Base-by-base conservation (phyloP, 2,329 filamentous ascomycete species). In the Lasiodiplodia hormozganensis region DNA sequence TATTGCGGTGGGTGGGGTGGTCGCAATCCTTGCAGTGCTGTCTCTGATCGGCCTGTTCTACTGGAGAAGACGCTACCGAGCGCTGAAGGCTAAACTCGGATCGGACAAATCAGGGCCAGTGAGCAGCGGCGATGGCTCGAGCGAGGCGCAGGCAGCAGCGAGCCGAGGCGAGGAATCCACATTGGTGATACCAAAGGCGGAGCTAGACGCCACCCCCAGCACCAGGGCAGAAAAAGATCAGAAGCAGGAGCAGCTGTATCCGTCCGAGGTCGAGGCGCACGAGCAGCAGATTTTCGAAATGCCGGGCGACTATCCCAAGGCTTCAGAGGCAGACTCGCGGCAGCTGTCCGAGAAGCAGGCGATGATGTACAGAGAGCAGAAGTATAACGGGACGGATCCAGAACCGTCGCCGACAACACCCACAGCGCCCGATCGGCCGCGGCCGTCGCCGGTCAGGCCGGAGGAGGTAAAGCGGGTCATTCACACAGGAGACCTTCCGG, bases 231-330 rank as follows among this genome's bases (percentile, higher is more conserved):
- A 62, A 16, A 47, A 49, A 5, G 53, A 60, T 10, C 40, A 18
- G 28, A 52, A 67, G 54, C 62, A 60, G 5, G 53, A 40, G n/a
- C 43, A 52, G 4, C 25, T 52, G 12, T 28, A 64, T 14, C 69
- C 28, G 69, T 62, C 58, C 10, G 80, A 82, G 65, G 77, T 74
- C 23, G 80, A 78, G 12, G 76, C 76, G 28, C 75, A 75, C n/a
- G 77, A 80, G 69, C 71, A 72, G 18, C 76, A 76, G 34, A 74
- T 85, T 10, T 83, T 78, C 66, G 86, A 84, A 54, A 87, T 84
- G 74, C 84, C 85, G 0, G 87, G 87, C 2, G 86, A 86, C 11
- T 84, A 88, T 75, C 85, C 85, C 18, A 81, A 82, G 52, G 82
- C 84, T 66, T 85, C 83, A 69, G 82, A 85, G 74, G 83, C 83